phyloP scores from a whole-genome alignment of 2,329 filamentous ascomycete genomes.

The Microcyclosporella mali region DNA sequence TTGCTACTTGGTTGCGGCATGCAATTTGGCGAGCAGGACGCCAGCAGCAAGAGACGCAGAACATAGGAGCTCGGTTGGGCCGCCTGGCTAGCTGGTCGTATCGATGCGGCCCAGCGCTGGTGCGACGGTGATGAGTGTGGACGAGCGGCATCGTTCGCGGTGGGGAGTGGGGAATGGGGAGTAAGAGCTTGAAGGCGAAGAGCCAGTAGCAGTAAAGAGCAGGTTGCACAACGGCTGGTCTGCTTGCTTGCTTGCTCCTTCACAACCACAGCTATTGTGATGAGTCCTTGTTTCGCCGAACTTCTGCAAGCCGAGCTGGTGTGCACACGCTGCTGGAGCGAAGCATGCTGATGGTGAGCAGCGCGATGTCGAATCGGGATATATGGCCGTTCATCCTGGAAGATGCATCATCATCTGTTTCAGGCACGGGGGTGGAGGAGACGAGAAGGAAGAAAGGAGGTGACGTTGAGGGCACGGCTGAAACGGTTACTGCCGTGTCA shows the following conservation, averaged over 20 bases:
- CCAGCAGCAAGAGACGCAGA: constrained; percentile 1
- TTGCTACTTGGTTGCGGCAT: constrained; percentile 6
- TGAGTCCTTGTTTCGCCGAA: constrained; percentile 11
- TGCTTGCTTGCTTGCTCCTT: constrained; percentile 3
- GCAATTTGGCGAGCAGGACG: constrained; percentile 15
- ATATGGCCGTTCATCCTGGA: too few species aligned
- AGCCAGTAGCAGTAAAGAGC: constrained; percentile 6
- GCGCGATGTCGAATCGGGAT: too few species aligned
- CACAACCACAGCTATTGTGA: constrained; percentile 14
- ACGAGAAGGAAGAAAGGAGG: too few species aligned
- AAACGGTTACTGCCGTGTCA: neutral
- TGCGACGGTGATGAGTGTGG: constrained; percentile 18
- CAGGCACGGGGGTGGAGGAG: too few species aligned
- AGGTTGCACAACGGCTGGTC: constrained; percentile 8
- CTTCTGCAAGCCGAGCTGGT: neutral
- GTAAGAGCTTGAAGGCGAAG: neutral
- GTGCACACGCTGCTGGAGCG: neutral
- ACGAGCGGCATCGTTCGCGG: constrained; percentile 1
- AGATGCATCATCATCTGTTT: too few species aligned
- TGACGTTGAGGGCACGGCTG: neutral
- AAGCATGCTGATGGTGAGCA: too few species aligned
- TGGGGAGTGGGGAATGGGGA: constrained; percentile 1
- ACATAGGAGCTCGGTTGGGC: neutral
- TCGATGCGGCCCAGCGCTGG: constrained; percentile 15
- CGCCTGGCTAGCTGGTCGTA: constrained; percentile 7